Base-by-base conservation (phyloP, 2,329 filamentous ascomycete species). In the Ascochyta pisi region DNA sequence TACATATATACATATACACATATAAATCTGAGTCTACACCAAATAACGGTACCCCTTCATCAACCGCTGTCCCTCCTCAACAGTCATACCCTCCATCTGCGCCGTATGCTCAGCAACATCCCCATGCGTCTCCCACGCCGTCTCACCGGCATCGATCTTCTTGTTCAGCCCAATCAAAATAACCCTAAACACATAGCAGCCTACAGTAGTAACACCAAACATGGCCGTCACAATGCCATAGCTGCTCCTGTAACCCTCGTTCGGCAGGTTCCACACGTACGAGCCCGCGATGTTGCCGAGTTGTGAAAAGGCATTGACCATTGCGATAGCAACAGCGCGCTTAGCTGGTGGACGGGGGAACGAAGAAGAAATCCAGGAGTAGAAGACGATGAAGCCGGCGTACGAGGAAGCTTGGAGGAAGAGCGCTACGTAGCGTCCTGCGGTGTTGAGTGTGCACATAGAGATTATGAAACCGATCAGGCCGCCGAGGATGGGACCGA, bases 221-320 rank as follows among this genome's bases (percentile, higher is more conserved):
- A 88, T 88, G 66, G 84, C 78, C 13, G 83, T 81, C 5, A 88
- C 86, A 53, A 89, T 86, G 4, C 84, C 86, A 64, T 88, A 88
- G 58, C 84, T 87, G 76, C 84, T 82, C 60, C 86, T 81, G 77
- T 81, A 88, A 0, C 86, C 86, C 58, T 88, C 82, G 0, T 81
- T 84, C 23, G 78, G 75, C 45, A 88, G 77, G 48, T 80, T 76
- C 86, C 86, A 88, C 3, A 88, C 85, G 64, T 88, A 88, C 0
- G 81, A 84, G 2, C 86, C 86, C 0, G 85, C 85, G 6, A 74
- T 69, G 37, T 74, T 74, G 15, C 71, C 70, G n/a, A 73, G 63
- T 54, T 74, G 71, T 10, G 64, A 68, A 45, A 73, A 73, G 0
- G 84, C 84, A 68, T 86, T 86, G 76, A 86, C 82, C 69, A 86